Evolutionary conservation across 2,329 filamentous ascomycete genomes (phyloP).

Genomic region (Pseudogymnoascus pannorum): DNA sequence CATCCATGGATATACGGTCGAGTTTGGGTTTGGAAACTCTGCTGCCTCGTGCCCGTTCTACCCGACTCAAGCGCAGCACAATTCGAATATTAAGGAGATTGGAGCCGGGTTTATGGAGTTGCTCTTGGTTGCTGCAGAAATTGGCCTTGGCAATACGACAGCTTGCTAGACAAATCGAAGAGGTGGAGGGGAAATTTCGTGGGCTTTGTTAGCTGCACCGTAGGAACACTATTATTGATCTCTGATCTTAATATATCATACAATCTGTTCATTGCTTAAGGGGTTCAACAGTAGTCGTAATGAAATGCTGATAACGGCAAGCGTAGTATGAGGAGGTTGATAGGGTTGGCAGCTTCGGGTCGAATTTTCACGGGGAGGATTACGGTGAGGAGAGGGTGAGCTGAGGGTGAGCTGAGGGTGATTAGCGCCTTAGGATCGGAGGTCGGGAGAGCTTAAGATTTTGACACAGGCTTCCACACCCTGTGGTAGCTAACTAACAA

Average conservation of each 20-base stretch:
- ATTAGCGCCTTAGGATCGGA: too few species aligned
- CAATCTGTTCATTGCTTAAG: background rate
- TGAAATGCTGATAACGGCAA: background rate
- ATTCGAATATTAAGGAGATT: conserved; percentile 38
- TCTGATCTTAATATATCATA: background rate
- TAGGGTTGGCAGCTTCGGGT: too few species aligned
- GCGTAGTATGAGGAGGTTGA: background rate
- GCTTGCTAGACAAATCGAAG: conserved; percentile 10
- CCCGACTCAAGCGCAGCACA: conserved; percentile 36
- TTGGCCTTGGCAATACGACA: conserved; percentile 18
- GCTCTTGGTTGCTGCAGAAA: conserved; percentile 24
- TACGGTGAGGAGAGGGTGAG: too few species aligned
- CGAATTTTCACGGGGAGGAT: too few species aligned
- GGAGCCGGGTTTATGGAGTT: conserved; percentile 43
- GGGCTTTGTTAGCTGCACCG: background rate
- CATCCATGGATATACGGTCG: conserved; percentile 38
- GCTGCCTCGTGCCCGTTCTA: conserved; percentile 37
- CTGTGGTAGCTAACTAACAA: too few species aligned
- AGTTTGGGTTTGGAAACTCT: conserved; percentile 39
- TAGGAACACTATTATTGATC: background rate
- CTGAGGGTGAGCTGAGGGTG: too few species aligned
- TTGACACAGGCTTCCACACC: too few species aligned
- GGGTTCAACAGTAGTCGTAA: background rate
- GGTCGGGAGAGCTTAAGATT: too few species aligned
- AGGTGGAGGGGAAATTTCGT: background rate